Conservation (phyloP, 2,329 filamentous ascomycete genomes). For the Fusarium sp. region DNA sequence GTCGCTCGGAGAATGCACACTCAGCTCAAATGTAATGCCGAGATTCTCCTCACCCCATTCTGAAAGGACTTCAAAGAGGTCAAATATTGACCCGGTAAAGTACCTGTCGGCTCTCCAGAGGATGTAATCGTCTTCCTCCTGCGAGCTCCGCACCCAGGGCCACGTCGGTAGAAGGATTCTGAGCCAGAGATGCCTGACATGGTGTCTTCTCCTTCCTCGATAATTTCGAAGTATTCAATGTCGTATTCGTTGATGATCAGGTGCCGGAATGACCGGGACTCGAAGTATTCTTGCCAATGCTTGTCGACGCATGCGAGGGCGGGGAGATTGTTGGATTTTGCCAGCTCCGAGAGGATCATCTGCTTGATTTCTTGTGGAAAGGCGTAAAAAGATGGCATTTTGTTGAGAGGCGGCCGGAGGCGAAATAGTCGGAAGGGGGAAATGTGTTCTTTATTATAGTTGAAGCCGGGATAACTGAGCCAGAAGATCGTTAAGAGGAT, state of each 20-base stretch:
- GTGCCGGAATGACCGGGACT: constrained; percentile 8
- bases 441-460: too few relatives aligned
- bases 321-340: neutral
- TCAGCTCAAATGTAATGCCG: constrained; percentile 17
- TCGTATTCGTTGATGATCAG: constrained; percentile 8
- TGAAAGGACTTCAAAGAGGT: constrained; percentile 9
- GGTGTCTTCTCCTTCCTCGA: neutral
- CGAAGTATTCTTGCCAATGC: constrained; percentile 15
- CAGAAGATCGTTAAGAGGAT: too few relatives aligned
- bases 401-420: neutral
- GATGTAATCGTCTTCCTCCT: neutral
- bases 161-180: neutral
- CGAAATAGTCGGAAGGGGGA: neutral
- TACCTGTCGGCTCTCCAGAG: constrained; percentile 2
- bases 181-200: constrained; percentile 23
- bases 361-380: constrained; percentile 6
- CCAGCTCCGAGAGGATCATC: neutral
- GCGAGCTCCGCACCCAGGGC: too few relatives aligned
- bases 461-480: too few relatives aligned
- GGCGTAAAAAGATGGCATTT: constrained; percentile 8
- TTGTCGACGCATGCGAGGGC: neutral
- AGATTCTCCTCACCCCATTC: neutral
- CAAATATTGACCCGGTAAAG: constrained; percentile 1
- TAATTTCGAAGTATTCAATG: neutral
- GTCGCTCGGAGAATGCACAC: neutral